These are phyloP conservation scores for Lentinula novae-zelandiae DNA, from an alignment of 1,284 basidiomycete species.

Conservation along the genomic window DNA sequence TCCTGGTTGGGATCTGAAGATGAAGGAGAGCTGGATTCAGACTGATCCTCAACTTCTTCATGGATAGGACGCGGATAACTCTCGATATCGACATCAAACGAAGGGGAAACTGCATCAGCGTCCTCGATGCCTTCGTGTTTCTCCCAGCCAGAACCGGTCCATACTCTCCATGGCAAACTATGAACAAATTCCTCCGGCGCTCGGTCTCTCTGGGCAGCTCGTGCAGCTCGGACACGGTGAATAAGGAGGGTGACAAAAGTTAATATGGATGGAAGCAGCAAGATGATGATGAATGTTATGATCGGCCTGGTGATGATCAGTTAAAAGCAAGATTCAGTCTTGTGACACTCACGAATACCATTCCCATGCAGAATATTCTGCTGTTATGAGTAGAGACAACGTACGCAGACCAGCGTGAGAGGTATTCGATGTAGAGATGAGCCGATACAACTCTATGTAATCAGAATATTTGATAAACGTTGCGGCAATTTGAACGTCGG, in stretches of 20 bases:
- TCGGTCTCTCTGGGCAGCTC: slow-evolving; percentile 74
- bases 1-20: slow-evolving; percentile 35
- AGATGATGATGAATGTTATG: slow-evolving; percentile 74
- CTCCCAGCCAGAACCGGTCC: slow-evolving; percentile 77
- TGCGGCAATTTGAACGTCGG: slow-evolving; percentile 66
- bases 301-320: slow-evolving; percentile 53
- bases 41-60: slow-evolving; percentile 12
- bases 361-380: slow-evolving; percentile 77
- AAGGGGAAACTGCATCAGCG: slow-evolving; percentile 23
- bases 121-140: slow-evolving; percentile 54
- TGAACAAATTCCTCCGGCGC: slow-evolving; percentile 77
- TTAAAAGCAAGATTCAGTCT: slow-evolving; percentile 8
- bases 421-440: slow-evolving; percentile 70
- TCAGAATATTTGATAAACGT: slow-evolving; percentile 75
- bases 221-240: slow-evolving; percentile 72
- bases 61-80: slow-evolving; percentile 19
- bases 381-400: slow-evolving; percentile 71
- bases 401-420: slow-evolving; percentile 71
- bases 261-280: slow-evolving; percentile 76
- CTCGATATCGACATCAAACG: slow-evolving; percentile 34
- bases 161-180: slow-evolving; percentile 73
- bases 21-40: slow-evolving; percentile 32
- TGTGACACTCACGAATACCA: slow-evolving; percentile 72
- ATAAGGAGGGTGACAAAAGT: slow-evolving; percentile 80
- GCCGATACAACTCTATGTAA: slow-evolving; percentile 52